Base-by-base conservation (phyloP, 1,139 yeast species). In the Petasospora rhodanensis region DNA sequence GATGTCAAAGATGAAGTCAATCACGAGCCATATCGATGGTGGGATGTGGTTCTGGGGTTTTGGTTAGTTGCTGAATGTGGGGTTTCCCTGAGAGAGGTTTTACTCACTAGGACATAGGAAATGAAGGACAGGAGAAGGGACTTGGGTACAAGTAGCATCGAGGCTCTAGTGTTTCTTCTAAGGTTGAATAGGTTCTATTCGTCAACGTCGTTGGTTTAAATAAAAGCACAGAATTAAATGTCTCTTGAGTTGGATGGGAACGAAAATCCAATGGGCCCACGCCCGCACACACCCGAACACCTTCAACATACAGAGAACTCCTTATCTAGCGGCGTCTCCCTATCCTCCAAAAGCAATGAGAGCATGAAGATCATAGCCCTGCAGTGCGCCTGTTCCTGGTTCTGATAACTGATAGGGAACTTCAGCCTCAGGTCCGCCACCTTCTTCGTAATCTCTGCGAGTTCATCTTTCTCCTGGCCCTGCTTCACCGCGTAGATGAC, bases 1-100 rank as follows among this genome's bases (percentile, higher is more conserved):
- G 17, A 79, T 68, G 46, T 79, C 89, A 14, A 70, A 52, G 3
- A 76, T 43, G 37, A 79, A 75, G 41, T 77, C 80, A n/a, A 76
- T 40, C 10, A 79, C 47, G 4, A 64, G 72, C 85, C 85, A 79
- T 17, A 77, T 61, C 25, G 73, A 65, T 5, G 73, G 68, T 2
- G 86, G 86, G 3, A 76, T 70, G 45, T 75, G 70, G 51, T 76
- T 73, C 46, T 64, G 7, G 4, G n/a, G n/a, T 20, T 13, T 10
- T 18, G 16, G 31, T 33, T 31, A 33, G 34, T 28, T 7, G 9
- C 2, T 9, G 18, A 6, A 1, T 4, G n/a, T 12, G 10, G 19
- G 25, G 18, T 3, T 3, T n/a, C n/a, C n/a, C n/a, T n/a, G n/a
- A n/a, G 18, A 7, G 14, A 6, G 13, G 14, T 13, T 6, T 19